Percentiles rank a stretch among this genome's conserved stretches.
phyloP scores from a whole-genome alignment of 2,329 filamentous ascomycete genomes.

The Xylogone sp. region DNA sequence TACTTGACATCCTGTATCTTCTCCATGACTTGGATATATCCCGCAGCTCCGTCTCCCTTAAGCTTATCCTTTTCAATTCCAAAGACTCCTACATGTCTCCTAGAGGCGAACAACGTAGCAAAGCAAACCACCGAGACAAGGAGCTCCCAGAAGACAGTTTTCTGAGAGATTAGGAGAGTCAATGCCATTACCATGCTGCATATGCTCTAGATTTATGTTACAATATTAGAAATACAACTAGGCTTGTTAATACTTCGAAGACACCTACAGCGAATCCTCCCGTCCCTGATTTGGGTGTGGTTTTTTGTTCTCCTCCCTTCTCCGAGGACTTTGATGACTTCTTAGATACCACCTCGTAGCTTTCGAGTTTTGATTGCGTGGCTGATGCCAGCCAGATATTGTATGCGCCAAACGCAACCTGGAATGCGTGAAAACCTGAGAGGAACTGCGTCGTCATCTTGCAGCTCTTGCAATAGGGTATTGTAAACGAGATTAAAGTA shows the following conservation, averaged over 20 bases:
- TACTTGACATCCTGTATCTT: conserved; percentile 18
- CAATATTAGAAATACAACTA: background rate
- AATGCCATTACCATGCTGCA: background rate
- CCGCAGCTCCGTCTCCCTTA: conserved; percentile 14
- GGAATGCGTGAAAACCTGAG: conserved; percentile 31
- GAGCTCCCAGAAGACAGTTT: background rate
- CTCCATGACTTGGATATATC: conserved; percentile 20
- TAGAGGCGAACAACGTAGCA: conserved; percentile 12
- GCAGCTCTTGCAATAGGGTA: background rate
- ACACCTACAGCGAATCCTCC: background rate
- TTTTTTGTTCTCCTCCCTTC: background rate
- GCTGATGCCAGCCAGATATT: conserved; percentile 37
- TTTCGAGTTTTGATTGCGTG: conserved; percentile 38
- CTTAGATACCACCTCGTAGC: conserved; percentile 40
- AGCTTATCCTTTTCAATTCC: conserved; percentile 18
- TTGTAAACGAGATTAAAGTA: background rate
- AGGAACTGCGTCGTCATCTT: conserved; percentile 17
- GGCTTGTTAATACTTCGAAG: background rate
- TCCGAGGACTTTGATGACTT: conserved; percentile 19
- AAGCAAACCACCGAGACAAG: conserved; percentile 9
- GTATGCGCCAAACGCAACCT: conserved; percentile 36
- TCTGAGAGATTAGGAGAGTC: background rate
- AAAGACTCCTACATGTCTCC: conserved; percentile 16
- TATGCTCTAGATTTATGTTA: background rate
- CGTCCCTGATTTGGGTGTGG: background rate